phyloP scores from a whole-genome alignment of 345 rosid genomes.

The Eutrema japonicum region DNA sequence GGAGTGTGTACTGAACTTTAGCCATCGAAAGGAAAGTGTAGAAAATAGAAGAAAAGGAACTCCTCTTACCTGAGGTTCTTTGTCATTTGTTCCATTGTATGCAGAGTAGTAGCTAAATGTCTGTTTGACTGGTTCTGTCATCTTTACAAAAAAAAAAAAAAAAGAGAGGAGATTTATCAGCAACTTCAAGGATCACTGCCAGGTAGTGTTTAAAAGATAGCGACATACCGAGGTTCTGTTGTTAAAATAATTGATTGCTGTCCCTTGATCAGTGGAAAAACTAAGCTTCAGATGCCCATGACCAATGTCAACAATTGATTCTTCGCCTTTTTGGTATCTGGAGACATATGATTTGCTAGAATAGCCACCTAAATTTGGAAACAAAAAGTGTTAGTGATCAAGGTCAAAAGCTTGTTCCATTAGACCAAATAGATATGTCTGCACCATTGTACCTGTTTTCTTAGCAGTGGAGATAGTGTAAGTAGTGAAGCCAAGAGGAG shows the following conservation, averaged over 20 bases:
- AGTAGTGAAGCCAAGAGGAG: conserved; percentile 92
- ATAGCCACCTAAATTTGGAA: conserved; percentile 55
- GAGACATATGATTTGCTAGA: conserved; percentile 59
- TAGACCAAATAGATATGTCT: conserved; percentile 31
- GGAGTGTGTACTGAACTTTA: conserved; percentile 27
- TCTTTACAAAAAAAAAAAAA: conserved; percentile 50
- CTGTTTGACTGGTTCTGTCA: conserved; percentile 67
- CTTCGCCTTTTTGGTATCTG: conserved; percentile 48
- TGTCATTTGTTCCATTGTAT: conserved; percentile 66
- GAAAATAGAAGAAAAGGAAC: conserved; percentile 2
- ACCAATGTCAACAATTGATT: conserved; percentile 64
- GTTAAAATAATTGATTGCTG: conserved; percentile 55
- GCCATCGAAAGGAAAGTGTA: conserved; percentile 24
- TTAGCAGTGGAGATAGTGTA: conserved; percentile 68
- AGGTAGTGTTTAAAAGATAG: not conserved
- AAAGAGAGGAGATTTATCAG: conserved; percentile 35
- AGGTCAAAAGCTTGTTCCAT: conserved; percentile 29
- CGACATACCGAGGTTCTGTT: conserved; percentile 63
- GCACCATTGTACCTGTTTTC: conserved; percentile 56
- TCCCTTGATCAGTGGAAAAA: conserved; percentile 56
- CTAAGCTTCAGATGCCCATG: conserved; percentile 73
- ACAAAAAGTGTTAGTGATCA: conserved; percentile 10
- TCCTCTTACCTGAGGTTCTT: conserved; percentile 72
- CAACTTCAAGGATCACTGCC: conserved; percentile 12
- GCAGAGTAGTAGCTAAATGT: conserved; percentile 73